Evolutionary conservation across 1,139 yeast species (phyloP).

Genomic region (Magnusiomyces suaveolens): DNA sequence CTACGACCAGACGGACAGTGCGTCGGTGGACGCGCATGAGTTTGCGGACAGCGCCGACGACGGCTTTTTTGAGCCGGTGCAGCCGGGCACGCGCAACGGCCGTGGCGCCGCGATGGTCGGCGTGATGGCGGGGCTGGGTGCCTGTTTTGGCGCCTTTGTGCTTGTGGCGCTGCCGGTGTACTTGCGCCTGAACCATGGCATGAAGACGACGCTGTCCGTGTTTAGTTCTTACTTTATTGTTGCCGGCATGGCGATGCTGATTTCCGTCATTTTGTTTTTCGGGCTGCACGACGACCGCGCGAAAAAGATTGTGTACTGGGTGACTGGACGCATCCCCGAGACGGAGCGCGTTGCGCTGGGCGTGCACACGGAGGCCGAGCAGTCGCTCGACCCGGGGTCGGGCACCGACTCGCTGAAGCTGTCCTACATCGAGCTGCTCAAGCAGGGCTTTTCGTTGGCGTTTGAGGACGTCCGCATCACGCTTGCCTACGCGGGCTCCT

Average conservation of each 20-base stretch:
- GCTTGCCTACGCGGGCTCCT: constrained; percentile 52
- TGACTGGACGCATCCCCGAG: constrained; percentile 21
- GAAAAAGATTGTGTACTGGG: constrained; percentile 27
- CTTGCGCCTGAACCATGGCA: constrained; percentile 37
- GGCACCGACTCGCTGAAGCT: constrained; percentile 14
- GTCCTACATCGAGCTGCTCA: constrained; percentile 35
- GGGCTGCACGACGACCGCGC: constrained; percentile 42
- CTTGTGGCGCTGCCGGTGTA: constrained; percentile 65
- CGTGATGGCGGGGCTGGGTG: constrained; percentile 57
- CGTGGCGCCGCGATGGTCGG: constrained; percentile 55
- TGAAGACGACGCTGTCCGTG: constrained; percentile 34
- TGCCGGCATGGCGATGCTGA: constrained; percentile 37
- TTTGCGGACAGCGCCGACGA: constrained; percentile 8
- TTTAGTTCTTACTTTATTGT: constrained; percentile 45
- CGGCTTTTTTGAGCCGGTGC: constrained; percentile 10
- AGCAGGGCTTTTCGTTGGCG: constrained; percentile 40
- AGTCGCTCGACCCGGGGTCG: constrained; percentile 10
- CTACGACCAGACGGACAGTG: constrained; percentile 1
- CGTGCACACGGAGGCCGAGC: constrained; percentile 8
- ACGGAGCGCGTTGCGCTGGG: constrained; percentile 28
- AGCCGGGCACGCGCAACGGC: constrained; percentile 35
- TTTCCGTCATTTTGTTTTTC: constrained; percentile 35
- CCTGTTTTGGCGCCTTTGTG: constrained; percentile 50
- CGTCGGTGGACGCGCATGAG: constrained; percentile 8
- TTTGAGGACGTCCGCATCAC: constrained; percentile 31